A percentile compares a stretch with the other conserved stretches of the same genome.
phyloP scores from a whole-genome alignment of 2,329 filamentous ascomycete species.

The Podosphaera xanthii region DNA sequence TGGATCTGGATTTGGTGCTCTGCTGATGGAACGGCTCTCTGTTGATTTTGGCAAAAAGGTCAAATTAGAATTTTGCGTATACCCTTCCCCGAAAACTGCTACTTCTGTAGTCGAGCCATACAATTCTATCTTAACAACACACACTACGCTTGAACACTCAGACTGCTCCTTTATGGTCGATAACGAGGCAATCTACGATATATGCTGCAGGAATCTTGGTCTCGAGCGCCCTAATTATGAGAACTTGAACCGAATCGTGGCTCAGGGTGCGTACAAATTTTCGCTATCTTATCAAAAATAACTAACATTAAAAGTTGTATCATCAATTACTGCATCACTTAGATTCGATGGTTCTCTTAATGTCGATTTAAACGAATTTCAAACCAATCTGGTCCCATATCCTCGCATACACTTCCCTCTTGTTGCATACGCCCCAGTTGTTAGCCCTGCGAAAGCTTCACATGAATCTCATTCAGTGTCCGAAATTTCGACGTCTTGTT shows the following conservation, averaged over 20 bases:
- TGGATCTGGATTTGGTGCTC: slow-evolving; percentile 91
- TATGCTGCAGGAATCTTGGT: slow-evolving; percentile 91
- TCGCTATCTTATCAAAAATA: background rate
- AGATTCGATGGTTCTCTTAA: slow-evolving; percentile 97
- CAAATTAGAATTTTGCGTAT: slow-evolving; percentile 99
- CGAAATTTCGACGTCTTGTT: slow-evolving; percentile 98
- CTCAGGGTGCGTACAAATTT: slow-evolving; percentile 45
- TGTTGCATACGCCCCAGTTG: slow-evolving; percentile 82
- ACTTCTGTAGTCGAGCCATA: slow-evolving; percentile 98
- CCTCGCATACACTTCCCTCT: slow-evolving; percentile 98
- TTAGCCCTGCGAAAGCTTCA: slow-evolving; percentile 83
- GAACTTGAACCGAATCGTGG: slow-evolving; percentile 96
- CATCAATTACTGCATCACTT: slow-evolving; percentile 92
- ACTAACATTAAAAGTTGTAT: slow-evolving; percentile 45
- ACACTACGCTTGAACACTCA: slow-evolving; percentile 97
- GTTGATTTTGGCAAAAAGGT: slow-evolving; percentile 99
- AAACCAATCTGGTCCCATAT: slow-evolving; percentile 98
- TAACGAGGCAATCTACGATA: slow-evolving; percentile 99
- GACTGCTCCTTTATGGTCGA: slow-evolving; percentile 99
- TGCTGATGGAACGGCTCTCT: slow-evolving; percentile 95
- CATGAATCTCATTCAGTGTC: slow-evolving; percentile 96
- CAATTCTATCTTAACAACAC: slow-evolving; percentile 97
- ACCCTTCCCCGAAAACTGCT: slow-evolving; percentile 89
- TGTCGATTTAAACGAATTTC: slow-evolving; percentile 99
- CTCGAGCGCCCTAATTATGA: slow-evolving; percentile 96